Percentiles rank a stretch among this genome's conserved stretches.
phyloP scores from a whole-genome alignment of 1,284 basidiomycete species.

The Nidula niveotomentosa region DNA sequence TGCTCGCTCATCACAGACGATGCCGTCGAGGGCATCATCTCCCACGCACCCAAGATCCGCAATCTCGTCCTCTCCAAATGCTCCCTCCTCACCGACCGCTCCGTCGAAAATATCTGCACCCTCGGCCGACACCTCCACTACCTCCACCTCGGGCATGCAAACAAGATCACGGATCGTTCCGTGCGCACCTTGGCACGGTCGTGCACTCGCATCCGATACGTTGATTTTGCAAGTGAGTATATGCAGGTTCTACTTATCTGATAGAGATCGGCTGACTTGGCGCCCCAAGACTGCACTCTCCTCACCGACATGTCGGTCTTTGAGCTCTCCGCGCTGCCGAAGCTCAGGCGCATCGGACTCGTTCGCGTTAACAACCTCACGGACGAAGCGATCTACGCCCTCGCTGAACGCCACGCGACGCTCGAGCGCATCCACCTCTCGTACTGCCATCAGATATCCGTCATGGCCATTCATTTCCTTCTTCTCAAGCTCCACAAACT shows the following conservation, averaged over 20 bases:
- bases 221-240: slow-evolving; percentile 92
- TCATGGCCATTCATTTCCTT: slow-evolving; percentile 90
- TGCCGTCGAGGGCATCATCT: slow-evolving; percentile 88
- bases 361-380: slow-evolving; percentile 93
- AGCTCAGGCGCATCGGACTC: slow-evolving; percentile 92
- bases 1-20: slow-evolving; percentile 85
- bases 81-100: slow-evolving; percentile 79
- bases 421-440: slow-evolving; percentile 96
- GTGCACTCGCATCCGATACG: slow-evolving; percentile 93
- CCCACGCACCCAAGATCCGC: slow-evolving; percentile 87
- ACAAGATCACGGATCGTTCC: slow-evolving; percentile 87
- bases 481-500: slow-evolving; percentile 86
- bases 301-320: slow-evolving; percentile 95
- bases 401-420: slow-evolving; percentile 80
- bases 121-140: slow-evolving; percentile 94
- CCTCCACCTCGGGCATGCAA: slow-evolving; percentile 92
- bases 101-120: slow-evolving; percentile 83
- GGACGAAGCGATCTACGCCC: slow-evolving; percentile 88
- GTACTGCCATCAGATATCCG: slow-evolving; percentile 95
- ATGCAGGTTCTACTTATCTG: slow-evolving; percentile 5
- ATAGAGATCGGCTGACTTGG: slow-evolving; percentile 5
- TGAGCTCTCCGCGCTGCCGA: slow-evolving; percentile 87
- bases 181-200: slow-evolving; percentile 83
- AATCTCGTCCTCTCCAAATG: slow-evolving; percentile 96
- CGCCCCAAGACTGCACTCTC: slow-evolving; percentile 70